Evolutionary conservation across 1,284 basidiomycete genomes (phyloP), one percentile per base, ranked within the genome.

Genomic region (Apiotrichum gamsii): DNA sequence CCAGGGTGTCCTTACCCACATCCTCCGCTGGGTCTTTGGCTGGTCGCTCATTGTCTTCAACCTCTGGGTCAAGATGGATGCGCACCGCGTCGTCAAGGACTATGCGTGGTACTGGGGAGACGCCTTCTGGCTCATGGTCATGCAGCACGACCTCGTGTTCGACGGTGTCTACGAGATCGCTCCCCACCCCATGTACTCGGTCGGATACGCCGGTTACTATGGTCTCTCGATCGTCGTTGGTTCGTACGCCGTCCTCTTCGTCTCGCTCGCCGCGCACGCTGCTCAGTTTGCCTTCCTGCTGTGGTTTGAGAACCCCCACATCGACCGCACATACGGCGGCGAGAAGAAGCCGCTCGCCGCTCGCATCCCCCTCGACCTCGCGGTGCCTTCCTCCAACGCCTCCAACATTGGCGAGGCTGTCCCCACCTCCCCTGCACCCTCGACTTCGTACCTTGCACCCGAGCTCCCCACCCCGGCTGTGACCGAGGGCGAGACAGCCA

Each of bases 251-350:
- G 90, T 97, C 3, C 77, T 98, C 9, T 96, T 96, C 60, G 89
- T 87, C 50, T 93, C 88, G 57, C 79, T 98, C 16, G 85, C 84
- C 2, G 94, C 87, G 0, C 95, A 98, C 67, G 87, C 90, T 0
- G 85, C 87, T 13, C 94, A 98, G 65, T 97, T 97, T 70, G 87
- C 85, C 4, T 98, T 98, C 78, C 77, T 98, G 46, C 78, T 91
- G n/a, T 85, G 84, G 70, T 98, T 98, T 61, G 94, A 97, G 74
- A 96, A 94, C 64, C 94, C 94, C 51, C 94, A 96, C 67, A 96
- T 96, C 52, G 89, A 94, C 63, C 80, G 90, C 11, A 84, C 85
- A 49, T 96, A 96, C 60, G 89, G 89, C 10, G 75, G 75, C 5
- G 81, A 88, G 59, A 84, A 82, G 57, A 90, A 93, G 67, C 82